Percentiles rank a stretch among this genome's conserved stretches.
Evolutionary conservation across 2,329 filamentous ascomycete genomes (phyloP).

Genomic region (Aspergillus bombycis): DNA sequence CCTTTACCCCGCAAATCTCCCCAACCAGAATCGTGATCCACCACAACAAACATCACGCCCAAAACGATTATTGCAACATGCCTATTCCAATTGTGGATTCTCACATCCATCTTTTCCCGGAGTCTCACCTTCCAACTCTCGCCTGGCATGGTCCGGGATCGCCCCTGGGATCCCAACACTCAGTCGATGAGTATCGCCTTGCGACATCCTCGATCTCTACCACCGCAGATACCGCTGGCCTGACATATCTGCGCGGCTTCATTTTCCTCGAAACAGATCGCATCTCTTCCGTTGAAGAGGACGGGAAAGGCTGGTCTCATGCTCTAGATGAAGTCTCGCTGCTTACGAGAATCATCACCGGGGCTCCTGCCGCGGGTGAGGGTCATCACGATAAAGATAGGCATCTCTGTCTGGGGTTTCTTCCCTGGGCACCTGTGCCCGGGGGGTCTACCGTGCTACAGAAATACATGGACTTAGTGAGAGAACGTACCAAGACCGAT

Average conservation of each 20-base stretch:
- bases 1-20: background rate
- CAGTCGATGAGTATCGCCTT: conserved; percentile 65
- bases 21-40: background rate
- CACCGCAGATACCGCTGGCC: conserved; percentile 26
- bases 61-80: conserved; percentile 20
- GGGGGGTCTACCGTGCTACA: conserved; percentile 63
- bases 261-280: conserved; percentile 85
- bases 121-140: conserved; percentile 66
- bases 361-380: conserved; percentile 59
- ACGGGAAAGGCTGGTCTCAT: conserved; percentile 62
- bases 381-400: conserved; percentile 59
- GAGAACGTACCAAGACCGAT: conserved; percentile 59
- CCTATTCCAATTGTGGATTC: conserved; percentile 72
- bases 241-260: conserved; percentile 65
- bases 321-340: conserved; percentile 74
- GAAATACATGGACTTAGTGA: conserved; percentile 66
- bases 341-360: conserved; percentile 67
- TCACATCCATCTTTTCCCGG: conserved; percentile 86
- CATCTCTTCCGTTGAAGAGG: conserved; percentile 59
- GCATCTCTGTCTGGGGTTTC: conserved; percentile 66
- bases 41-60: background rate
- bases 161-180: conserved; percentile 66
- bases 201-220: conserved; percentile 41
- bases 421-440: conserved; percentile 85
- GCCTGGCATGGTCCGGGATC: conserved; percentile 67